Evolutionary conservation across 306 rosid genomes (phyloP).

Genomic region (Vigna nakashimae): DNA sequence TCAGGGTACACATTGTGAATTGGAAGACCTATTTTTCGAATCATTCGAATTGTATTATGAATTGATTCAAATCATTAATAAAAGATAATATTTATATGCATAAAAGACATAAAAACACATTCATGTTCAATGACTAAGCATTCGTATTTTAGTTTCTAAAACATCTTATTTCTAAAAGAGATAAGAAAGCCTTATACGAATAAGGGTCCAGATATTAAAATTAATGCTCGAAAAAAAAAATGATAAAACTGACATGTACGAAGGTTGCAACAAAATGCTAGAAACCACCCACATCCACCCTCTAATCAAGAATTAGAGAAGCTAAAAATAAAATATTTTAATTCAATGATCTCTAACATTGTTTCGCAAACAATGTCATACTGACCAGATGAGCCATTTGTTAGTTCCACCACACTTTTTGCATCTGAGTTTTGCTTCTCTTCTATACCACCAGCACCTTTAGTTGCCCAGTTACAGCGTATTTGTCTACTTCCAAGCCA

Average conservation of each 20-base stretch:
- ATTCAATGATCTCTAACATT: constrained; percentile 11
- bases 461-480: constrained; percentile 98
- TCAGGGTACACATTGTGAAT: neutral
- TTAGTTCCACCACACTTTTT: constrained; percentile 88
- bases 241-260: neutral
- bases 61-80: too few species aligned
- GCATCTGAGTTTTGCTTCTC: constrained; percentile 83
- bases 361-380: constrained; percentile 32
- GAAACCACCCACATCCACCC: constrained; percentile 5
- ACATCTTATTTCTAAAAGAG: neutral
- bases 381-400: constrained; percentile 91
- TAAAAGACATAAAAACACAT: neutral
- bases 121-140: too few species aligned
- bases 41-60: too few species aligned
- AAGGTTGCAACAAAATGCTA: constrained; percentile 9
- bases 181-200: neutral
- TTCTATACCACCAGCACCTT: constrained; percentile 84
- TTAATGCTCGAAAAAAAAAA: too few species aligned
- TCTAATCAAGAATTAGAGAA: constrained; percentile 8
- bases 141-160: neutral
- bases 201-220: neutral
- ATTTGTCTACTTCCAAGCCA: constrained; percentile 99
- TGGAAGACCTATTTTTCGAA: too few species aligned
- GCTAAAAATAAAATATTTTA: neutral
- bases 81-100: neutral